Conservation (phyloP, 2,329 filamentous ascomycete species). For the Sphaerostilbella broomeana region DNA sequence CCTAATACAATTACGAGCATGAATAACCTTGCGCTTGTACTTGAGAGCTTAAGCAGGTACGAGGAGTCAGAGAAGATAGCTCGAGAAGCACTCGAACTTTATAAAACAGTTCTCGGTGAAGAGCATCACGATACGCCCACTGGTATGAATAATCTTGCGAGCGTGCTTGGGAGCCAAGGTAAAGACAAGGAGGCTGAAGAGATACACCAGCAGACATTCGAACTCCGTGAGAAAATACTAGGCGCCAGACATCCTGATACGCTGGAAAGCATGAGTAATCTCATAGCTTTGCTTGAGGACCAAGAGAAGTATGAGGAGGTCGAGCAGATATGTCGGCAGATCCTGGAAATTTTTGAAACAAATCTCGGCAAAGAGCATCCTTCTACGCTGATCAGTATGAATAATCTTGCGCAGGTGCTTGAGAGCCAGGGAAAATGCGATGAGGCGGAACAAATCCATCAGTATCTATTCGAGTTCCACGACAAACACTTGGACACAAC, state of each 20-base stretch:
- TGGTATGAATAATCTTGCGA: constrained; percentile 1
- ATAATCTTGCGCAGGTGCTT: background rate
- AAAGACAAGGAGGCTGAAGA: background rate
- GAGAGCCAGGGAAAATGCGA: background rate
- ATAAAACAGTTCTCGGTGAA: background rate
- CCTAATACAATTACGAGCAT: constrained; percentile 3
- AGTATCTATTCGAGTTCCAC: background rate
- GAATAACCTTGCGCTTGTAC: constrained; percentile 1
- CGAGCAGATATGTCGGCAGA: constrained; percentile 12
- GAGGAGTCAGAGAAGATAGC: background rate
- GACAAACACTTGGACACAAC: background rate
- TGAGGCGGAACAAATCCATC: background rate
- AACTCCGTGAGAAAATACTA: background rate
- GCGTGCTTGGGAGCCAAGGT: background rate
- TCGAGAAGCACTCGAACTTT: background rate
- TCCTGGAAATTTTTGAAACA: background rate
- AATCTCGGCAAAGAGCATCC: background rate
- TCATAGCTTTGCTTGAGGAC: background rate
- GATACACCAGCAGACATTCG: background rate
- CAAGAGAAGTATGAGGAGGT: constrained; percentile 16
- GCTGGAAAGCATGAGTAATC: background rate
- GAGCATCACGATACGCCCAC: constrained; percentile 4
- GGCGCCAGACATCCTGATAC: background rate
- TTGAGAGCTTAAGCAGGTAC: background rate
- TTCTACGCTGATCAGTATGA: background rate